Conservation (phyloP, 257 asterid species). For the Solanum corneliomulleri region DNA sequence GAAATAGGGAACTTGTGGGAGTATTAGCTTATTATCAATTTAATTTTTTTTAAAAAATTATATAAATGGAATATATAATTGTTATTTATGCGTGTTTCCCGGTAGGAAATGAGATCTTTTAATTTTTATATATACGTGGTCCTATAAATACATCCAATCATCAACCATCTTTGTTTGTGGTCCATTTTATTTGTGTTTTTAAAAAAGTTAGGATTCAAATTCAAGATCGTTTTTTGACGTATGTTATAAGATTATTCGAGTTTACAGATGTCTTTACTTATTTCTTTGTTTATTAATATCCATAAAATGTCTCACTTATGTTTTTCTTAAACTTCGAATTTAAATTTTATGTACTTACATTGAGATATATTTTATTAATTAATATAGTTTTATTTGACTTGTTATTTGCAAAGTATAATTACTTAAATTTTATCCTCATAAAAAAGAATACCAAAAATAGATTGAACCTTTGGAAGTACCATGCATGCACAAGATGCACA, state of each 20-base stretch:
- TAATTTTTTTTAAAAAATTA: background rate
- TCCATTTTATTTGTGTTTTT: background rate
- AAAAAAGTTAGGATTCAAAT: background rate
- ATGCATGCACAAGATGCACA: background rate
- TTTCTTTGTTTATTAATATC: background rate
- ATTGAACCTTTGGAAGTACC: background rate
- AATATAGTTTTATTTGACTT: background rate
- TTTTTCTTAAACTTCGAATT: background rate
- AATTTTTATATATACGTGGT: background rate
- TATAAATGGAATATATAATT: background rate
- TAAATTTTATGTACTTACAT: background rate
- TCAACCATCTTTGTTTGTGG: background rate
- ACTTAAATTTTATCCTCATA: background rate
- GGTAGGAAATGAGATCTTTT: background rate
- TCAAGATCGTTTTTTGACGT: background rate
- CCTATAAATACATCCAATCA: background rate
- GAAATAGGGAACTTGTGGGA: background rate
- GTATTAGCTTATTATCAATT: background rate
- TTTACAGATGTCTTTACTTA: background rate
- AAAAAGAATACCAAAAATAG: background rate
- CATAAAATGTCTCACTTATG: background rate
- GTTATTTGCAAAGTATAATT: background rate
- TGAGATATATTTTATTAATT: background rate
- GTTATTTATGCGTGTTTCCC: background rate
- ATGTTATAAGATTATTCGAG: background rate